Base-by-base conservation (phyloP, 2,329 filamentous ascomycete genomes). In the Eutypa lata region DNA sequence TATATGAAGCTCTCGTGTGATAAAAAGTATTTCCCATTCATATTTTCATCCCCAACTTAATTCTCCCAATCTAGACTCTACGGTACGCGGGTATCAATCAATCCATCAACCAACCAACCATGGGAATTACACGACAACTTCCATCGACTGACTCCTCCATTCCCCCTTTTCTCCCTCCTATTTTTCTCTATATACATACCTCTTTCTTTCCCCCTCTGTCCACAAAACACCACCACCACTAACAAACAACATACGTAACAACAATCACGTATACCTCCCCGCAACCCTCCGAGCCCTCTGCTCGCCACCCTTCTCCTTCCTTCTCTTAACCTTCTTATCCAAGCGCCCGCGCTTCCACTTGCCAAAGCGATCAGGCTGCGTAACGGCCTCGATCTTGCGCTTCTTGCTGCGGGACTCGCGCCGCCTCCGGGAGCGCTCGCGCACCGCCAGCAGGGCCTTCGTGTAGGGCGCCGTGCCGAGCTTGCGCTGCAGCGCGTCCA, bases 371-470 rank as follows among this genome's bases (percentile, higher is more conserved):
- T 94, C 93, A 1, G 94, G 94, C 65, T 88, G 83, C 48, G 82
- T 82, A 22, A 99, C 86, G 11, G 90, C 90, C 68, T 95, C 92
- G 58, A 97, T 90, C 72, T 90, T 90, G 64, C 94, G 83, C 82
- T 99, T 99, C 58, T 80, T 83, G 50, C 88, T 84, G 58, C 95
- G 78, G 64, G 86, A 83, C 67, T 90, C 84, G 60, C 94, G 79
- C 64, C 87, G 84, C 58, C 81, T 79, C 65, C 82, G 83, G n/a
- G 94, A 86, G 16, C 79, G 81, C 49, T 88, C 85, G 55, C 90
- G 84, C 7, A 95, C 90, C 40, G 81, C 80, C 38, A 89, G 71
- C 65, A 97, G 77, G 45, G 87, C 80, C 51, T 80, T 78, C n/a
- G 92, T 85, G 72, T 92, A 99, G 56, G 83, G 84, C 1, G 85